These are phyloP conservation scores for Aristolochia fimbriata DNA, from an alignment of 164 flowering plant genomes.

Conservation along the genomic window DNA sequence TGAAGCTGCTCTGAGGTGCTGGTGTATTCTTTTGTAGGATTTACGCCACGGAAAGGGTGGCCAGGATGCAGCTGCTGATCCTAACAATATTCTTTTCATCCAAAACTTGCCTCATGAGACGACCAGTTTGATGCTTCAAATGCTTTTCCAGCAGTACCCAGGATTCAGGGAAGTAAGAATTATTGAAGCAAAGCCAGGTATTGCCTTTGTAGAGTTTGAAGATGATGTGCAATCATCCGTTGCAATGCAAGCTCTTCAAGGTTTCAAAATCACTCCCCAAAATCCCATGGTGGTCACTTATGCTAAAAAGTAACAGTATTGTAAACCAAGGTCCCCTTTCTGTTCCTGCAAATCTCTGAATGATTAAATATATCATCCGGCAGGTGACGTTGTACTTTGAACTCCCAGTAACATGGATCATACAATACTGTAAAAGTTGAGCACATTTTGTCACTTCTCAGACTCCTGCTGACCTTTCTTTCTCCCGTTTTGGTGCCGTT, in stretches of 20 bases:
- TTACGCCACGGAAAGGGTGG: conserved; percentile 32
- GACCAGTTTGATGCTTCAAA: conserved; percentile 64
- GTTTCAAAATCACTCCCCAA: conserved; percentile 77
- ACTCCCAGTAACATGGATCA: no score
- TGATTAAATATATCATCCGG: no score
- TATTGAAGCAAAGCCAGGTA: conserved; percentile 96
- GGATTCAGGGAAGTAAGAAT: conserved; percentile 91
- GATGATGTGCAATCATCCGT: conserved; percentile 72
- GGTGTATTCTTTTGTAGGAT: conserved; percentile 31
- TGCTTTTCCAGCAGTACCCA: conserved; percentile 82
- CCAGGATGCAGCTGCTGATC: conserved; percentile 36
- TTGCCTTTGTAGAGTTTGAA: conserved; percentile 92
- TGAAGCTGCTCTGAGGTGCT: background rate
- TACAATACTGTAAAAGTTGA: no score
- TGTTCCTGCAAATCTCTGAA: no score
- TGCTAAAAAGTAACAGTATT: conserved; percentile 60
- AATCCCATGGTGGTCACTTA: conserved; percentile 69
- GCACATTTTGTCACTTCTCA: no score
- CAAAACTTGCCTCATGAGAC: conserved; percentile 90
- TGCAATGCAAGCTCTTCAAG: conserved; percentile 93
- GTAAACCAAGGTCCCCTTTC: no score
- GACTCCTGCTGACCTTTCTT: no score
- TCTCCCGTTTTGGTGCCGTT: no score
- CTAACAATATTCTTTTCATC: conserved; percentile 83
- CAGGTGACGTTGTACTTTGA: no score